These are phyloP conservation scores for Canavalia ensiformis DNA, from an alignment of 306 rosid species.

Conservation along the genomic window DNA sequence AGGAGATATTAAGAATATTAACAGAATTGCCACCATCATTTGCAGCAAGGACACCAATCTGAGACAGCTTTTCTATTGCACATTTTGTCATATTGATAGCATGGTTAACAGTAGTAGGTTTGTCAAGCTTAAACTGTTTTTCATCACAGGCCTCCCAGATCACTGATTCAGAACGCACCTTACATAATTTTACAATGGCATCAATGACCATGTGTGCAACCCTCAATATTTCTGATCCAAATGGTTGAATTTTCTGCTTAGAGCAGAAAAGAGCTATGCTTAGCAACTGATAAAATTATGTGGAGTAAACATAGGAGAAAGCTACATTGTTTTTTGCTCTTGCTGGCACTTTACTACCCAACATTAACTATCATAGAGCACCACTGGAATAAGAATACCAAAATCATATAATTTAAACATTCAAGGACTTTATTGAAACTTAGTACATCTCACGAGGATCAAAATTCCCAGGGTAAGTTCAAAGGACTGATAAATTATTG, in stretches of 20 bases:
- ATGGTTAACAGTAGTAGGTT: constrained; percentile 53
- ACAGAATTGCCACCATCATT: constrained; percentile 85
- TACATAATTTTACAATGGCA: constrained; percentile 71
- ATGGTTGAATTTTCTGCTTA: constrained; percentile 69
- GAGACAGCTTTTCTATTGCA: constrained; percentile 70
- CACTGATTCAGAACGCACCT: constrained; percentile 58
- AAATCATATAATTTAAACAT: constrained; percentile 6
- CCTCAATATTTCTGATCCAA: constrained; percentile 70
- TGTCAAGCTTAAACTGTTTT: constrained; percentile 51
- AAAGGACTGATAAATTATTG: constrained; percentile 24
- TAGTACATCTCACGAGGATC: background rate
- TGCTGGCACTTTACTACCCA: constrained; percentile 9
- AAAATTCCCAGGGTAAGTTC: constrained; percentile 1
- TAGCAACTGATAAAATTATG: constrained; percentile 32
- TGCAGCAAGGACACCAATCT: constrained; percentile 86
- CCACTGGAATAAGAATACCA: constrained; percentile 5
- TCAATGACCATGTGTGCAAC: constrained; percentile 65
- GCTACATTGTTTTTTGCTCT: constrained; percentile 4
- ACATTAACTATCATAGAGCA: constrained; percentile 19
- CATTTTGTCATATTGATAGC: constrained; percentile 64
- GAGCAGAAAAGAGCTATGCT: constrained; percentile 31
- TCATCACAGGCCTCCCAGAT: constrained; percentile 58
- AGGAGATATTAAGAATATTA: constrained; percentile 77
- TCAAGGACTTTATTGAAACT: constrained; percentile 14
- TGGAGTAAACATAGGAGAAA: constrained; percentile 23